phyloP scores from a whole-genome alignment of 164 flowering plant species.

The Cinnamomum chago region DNA sequence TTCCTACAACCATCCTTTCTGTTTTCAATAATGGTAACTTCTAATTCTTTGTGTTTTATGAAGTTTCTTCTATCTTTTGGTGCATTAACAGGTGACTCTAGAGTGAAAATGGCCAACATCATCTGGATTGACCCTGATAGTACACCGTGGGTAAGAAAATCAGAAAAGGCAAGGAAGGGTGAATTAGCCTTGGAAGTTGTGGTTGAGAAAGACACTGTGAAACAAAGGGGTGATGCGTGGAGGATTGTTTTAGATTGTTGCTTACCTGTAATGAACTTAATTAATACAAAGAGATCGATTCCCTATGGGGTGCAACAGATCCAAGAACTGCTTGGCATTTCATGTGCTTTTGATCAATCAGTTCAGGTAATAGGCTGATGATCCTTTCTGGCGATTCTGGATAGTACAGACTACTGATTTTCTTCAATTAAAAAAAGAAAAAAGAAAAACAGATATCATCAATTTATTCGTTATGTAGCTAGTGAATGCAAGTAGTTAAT shows the following conservation, averaged over 20 bases:
- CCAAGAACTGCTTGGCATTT: constrained; percentile 79
- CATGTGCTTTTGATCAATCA: constrained; percentile 89
- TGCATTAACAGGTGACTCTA: constrained; percentile 61
- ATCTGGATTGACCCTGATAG: constrained; percentile 67
- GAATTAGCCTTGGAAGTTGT: constrained; percentile 76
- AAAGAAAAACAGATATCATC: neutral
- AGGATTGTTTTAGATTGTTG: constrained; percentile 79
- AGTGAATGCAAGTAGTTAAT: neutral
- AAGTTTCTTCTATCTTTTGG: neutral
- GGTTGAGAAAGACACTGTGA: constrained; percentile 61
- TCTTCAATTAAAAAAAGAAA: neutral
- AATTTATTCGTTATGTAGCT: neutral
- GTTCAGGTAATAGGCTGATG: constrained; percentile 62
- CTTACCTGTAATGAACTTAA: constrained; percentile 79
- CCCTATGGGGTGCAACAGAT: constrained; percentile 88
- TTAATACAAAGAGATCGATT: constrained; percentile 70
- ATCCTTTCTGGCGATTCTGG: neutral
- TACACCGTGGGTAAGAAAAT: constrained; percentile 57
- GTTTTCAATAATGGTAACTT: no score
- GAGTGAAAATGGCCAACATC: constrained; percentile 52
- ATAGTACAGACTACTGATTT: neutral
- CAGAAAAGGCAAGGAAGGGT: constrained; percentile 40
- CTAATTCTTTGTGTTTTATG: neutral
- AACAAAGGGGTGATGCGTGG: constrained; percentile 85
- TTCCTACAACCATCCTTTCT: no score